These are phyloP conservation scores for Ophiorrhiza pumila DNA, from an alignment of 257 asterid species.

Conservation along the genomic window DNA sequence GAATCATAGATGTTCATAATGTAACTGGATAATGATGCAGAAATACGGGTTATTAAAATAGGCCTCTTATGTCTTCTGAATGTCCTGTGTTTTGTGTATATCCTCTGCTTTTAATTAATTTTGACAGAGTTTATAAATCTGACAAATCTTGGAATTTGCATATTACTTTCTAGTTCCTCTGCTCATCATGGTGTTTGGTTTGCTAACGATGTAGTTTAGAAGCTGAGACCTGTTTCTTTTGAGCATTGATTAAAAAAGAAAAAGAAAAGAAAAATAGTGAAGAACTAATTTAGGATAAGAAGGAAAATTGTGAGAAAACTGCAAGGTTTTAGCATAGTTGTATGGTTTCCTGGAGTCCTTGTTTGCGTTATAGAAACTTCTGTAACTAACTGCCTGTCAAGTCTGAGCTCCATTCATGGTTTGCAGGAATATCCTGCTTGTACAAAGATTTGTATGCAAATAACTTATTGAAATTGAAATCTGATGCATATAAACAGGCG, in stretches of 20 bases:
- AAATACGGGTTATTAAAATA: background rate
- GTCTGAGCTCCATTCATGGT: background rate
- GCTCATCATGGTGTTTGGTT: background rate
- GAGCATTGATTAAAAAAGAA: background rate
- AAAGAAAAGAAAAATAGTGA: background rate
- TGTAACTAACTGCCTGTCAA: background rate
- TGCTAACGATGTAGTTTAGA: too few species aligned
- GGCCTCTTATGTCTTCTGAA: background rate
- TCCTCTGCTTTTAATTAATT: background rate
- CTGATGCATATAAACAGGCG: conserved; percentile 45
- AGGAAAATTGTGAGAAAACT: background rate
- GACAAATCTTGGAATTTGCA: background rate
- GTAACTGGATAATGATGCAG: background rate
- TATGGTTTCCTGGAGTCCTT: background rate
- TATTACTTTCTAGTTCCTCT: background rate
- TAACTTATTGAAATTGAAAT: background rate
- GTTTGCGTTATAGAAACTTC: background rate
- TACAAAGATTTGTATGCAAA: background rate
- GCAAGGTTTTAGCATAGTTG: background rate
- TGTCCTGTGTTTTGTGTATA: background rate
- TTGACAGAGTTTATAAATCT: background rate
- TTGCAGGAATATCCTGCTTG: background rate
- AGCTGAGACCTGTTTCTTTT: background rate
- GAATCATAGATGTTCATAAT: background rate
- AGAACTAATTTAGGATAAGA: background rate